Percentiles rank a stretch among this genome's conserved stretches.
phyloP scores from a whole-genome alignment of 1,284 basidiomycete genomes.

The Chondrostereum purpureum region DNA sequence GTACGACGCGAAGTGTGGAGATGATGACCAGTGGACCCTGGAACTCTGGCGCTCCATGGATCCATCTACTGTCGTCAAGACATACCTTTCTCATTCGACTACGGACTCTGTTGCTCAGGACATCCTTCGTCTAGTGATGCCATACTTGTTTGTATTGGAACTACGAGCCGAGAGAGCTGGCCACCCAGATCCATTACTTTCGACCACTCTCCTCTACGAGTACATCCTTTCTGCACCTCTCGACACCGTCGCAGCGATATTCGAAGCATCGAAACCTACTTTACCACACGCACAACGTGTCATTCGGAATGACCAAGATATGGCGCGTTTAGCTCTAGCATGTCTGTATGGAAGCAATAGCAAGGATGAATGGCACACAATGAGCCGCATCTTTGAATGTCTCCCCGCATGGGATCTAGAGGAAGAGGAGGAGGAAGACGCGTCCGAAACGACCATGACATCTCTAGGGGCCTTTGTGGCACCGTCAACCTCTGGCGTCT shows the following conservation, averaged over 20 bases:
- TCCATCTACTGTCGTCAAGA: conserved; percentile 57
- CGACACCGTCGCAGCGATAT: conserved; percentile 64
- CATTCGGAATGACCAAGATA: conserved; percentile 75
- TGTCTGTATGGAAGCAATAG: conserved; percentile 81
- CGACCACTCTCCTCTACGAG: conserved; percentile 63
- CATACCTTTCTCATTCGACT: conserved; percentile 71
- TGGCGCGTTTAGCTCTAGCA: conserved; percentile 80
- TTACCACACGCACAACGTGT: conserved; percentile 63
- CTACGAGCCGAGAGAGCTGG: conserved; percentile 77
- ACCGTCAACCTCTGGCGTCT: conserved; percentile 59
- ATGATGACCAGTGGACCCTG: conserved; percentile 65
- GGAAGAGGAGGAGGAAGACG: conserved; percentile 54
- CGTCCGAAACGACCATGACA: conserved; percentile 70
- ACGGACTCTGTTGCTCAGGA: conserved; percentile 61
- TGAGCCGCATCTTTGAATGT: conserved; percentile 91
- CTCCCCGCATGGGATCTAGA: conserved; percentile 82
- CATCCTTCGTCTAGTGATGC: conserved; percentile 74
- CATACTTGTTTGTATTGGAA: conserved; percentile 88
- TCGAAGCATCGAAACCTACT: conserved; percentile 87
- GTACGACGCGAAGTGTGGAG: conserved; percentile 63
- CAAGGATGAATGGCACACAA: conserved; percentile 68
- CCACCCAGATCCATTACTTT: conserved; percentile 56
- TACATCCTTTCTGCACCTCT: conserved; percentile 70
- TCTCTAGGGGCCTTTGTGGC: conserved; percentile 76
- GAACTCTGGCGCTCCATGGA: conserved; percentile 64